Percentiles rank a stretch among this genome's conserved stretches.
phyloP scores from a whole-genome alignment of 768 basidiomycete genomes.

The Amanita subjunquillea region DNA sequence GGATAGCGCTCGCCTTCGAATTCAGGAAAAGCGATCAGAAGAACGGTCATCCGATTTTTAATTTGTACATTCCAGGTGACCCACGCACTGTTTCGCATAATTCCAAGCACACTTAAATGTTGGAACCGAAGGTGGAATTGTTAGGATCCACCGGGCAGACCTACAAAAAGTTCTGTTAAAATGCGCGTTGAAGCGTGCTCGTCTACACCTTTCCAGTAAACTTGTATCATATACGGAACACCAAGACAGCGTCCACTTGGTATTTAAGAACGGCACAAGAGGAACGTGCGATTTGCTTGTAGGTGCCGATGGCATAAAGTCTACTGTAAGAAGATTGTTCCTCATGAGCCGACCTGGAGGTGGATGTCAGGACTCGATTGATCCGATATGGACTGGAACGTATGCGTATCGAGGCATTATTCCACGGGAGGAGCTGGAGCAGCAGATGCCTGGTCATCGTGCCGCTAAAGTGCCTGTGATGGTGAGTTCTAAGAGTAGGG shows the following conservation, averaged over 20 bases:
- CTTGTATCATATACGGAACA: conserved; percentile 43
- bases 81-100: conserved; percentile 1
- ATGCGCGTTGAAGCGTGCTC: conserved; percentile 34
- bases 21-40: conserved; percentile 55
- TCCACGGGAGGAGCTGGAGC: conserved; percentile 15
- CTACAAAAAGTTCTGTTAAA: conserved; percentile 51
- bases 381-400: conserved; percentile 28
- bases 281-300: conserved; percentile 24
- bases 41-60: conserved; percentile 41
- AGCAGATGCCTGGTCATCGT: conserved; percentile 14
- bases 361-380: conserved; percentile 8
- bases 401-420: conserved; percentile 28
- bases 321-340: conserved; percentile 9
- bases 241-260: conserved; percentile 11
- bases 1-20: conserved; percentile 37
- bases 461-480: conserved; percentile 12
- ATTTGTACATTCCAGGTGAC: conserved; percentile 47
- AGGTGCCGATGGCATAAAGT: conserved; percentile 30
- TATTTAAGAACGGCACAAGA: conserved; percentile 16
- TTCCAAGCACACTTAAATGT: background rate
- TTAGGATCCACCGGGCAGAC: conserved; percentile 55
- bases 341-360: background rate
- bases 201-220: conserved; percentile 44
- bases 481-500: conserved; percentile 9
- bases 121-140: conserved; percentile 29